These are phyloP conservation scores for Canavalia ensiformis DNA, from an alignment of 306 rosid species.

Conservation along the genomic window DNA sequence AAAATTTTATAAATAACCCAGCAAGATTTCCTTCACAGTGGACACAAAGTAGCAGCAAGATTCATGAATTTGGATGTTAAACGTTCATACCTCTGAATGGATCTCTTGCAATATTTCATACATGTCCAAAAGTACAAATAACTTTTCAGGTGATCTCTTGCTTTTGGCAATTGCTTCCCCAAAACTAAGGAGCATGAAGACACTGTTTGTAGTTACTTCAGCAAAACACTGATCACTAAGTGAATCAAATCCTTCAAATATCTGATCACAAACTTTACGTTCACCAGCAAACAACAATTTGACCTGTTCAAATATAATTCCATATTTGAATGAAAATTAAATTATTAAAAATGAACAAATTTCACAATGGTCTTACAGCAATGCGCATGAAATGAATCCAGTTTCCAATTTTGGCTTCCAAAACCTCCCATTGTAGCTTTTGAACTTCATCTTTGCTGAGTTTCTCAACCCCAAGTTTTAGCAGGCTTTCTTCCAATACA, in stretches of 20 bases:
- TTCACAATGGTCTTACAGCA: constrained; percentile 64
- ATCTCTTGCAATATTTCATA: constrained; percentile 90
- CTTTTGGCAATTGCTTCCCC: constrained; percentile 92
- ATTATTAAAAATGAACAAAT: constrained; percentile 2
- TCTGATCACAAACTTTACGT: constrained; percentile 78
- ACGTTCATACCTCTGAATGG: constrained; percentile 71
- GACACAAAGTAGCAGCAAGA: background rate
- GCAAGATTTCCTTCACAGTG: background rate
- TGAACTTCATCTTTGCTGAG: constrained; percentile 88
- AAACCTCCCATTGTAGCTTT: constrained; percentile 89
- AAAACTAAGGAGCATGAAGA: constrained; percentile 76
- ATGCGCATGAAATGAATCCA: constrained; percentile 97
- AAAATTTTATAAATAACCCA: background rate
- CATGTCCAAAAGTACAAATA: constrained; percentile 92
- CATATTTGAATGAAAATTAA: constrained; percentile 7
- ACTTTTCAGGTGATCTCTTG: constrained; percentile 92
- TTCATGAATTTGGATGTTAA: background rate
- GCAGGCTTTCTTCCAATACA: constrained; percentile 86
- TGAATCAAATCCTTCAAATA: constrained; percentile 77
- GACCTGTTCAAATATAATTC: constrained; percentile 62
- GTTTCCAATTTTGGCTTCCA: constrained; percentile 92
- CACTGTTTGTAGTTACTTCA: constrained; percentile 79
- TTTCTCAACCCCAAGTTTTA: constrained; percentile 85
- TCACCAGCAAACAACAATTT: constrained; percentile 88
- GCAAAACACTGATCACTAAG: constrained; percentile 84